These are phyloP conservation scores for Allium sativum DNA, from an alignment of 106 monocot genomes.

Conservation along the genomic window DNA sequence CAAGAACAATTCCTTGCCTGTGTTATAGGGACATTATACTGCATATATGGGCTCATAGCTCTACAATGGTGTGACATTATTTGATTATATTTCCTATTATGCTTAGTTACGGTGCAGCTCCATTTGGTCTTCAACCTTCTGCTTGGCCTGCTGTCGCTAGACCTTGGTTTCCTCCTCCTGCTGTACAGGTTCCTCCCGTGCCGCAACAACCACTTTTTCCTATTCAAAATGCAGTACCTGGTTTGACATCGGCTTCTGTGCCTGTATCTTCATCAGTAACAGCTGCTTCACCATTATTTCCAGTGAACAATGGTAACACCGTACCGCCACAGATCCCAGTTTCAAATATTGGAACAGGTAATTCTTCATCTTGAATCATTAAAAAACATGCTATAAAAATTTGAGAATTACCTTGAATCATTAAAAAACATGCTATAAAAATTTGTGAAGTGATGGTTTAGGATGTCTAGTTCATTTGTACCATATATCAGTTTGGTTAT, in stretches of 20 bases:
- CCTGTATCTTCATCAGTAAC: slow-evolving; percentile 18
- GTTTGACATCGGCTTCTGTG: slow-evolving; percentile 27
- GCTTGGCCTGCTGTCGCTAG: slow-evolving; percentile 41
- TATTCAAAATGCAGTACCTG: slow-evolving; percentile 41
- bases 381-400: too few species aligned
- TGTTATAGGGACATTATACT: too few species aligned
- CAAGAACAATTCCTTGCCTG: too few species aligned
- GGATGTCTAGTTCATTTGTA: too few species aligned
- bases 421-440: too few species aligned
- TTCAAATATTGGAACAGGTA: slow-evolving; percentile 10
- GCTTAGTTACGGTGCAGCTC: slow-evolving; percentile 62
- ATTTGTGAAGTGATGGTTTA: too few species aligned
- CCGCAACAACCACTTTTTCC: slow-evolving; percentile 76
- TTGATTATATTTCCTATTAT: background rate
- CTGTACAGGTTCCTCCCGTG: slow-evolving; percentile 22
- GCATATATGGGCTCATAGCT: too few species aligned
- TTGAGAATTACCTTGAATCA: too few species aligned
- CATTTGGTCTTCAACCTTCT: slow-evolving; percentile 43
- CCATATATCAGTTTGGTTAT: too few species aligned
- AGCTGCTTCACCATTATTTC: slow-evolving; percentile 78
- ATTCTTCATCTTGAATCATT: too few species aligned
- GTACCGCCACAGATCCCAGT: background rate
- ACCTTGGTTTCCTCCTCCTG: slow-evolving; percentile 55
- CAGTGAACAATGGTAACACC: slow-evolving; percentile 40
- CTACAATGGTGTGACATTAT: too few species aligned